A percentile compares a stretch with the other conserved stretches of the same genome.
phyloP scores from a whole-genome alignment of 1,139 yeast species.

The Yarrowia galli region DNA sequence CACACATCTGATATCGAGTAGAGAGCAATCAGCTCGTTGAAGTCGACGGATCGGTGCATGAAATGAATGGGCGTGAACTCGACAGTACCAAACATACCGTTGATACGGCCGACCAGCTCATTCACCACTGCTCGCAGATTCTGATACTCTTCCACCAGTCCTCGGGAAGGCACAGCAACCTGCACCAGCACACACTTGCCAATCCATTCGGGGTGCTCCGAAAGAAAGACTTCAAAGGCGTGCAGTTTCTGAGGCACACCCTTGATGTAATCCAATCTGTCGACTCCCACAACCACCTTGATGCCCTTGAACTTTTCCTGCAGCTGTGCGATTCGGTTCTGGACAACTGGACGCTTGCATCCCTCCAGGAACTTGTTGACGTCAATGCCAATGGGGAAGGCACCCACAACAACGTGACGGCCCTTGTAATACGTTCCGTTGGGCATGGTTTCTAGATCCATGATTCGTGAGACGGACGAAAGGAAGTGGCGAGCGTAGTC shows the following conservation, averaged over 20 bases:
- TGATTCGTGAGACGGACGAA: slow-evolving; percentile 86
- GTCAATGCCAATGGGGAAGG: slow-evolving; percentile 98
- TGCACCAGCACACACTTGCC: slow-evolving; percentile 96
- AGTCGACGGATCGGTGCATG: slow-evolving; percentile 89
- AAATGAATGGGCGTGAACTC: slow-evolving; percentile 98
- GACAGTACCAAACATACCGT: slow-evolving; percentile 94
- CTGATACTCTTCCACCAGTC: slow-evolving; percentile 98
- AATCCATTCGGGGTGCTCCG: slow-evolving; percentile 97
- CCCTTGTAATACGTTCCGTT: slow-evolving; percentile 86
- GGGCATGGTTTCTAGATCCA: slow-evolving; percentile 84
- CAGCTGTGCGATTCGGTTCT: slow-evolving; percentile 68
- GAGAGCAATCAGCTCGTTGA: slow-evolving; percentile 87
- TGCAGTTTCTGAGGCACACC: slow-evolving; percentile 97
- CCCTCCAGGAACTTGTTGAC: slow-evolving; percentile 90
- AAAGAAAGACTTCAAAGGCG: slow-evolving; percentile 90
- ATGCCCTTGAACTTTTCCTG: slow-evolving; percentile 69
- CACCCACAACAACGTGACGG: slow-evolving; percentile 84
- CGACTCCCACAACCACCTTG: slow-evolving; percentile 94
- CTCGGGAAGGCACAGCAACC: slow-evolving; percentile 97
- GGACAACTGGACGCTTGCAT: slow-evolving; percentile 66
- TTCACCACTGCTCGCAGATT: slow-evolving; percentile 91
- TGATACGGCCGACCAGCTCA: slow-evolving; percentile 94
- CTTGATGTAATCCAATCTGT: slow-evolving; percentile 91
- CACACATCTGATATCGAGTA: slow-evolving; percentile 90
- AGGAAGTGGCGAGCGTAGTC: slow-evolving; percentile 98